Conservation (phyloP, 108 stramenopile species). For the Cylindrotheca fusiformis region DNA sequence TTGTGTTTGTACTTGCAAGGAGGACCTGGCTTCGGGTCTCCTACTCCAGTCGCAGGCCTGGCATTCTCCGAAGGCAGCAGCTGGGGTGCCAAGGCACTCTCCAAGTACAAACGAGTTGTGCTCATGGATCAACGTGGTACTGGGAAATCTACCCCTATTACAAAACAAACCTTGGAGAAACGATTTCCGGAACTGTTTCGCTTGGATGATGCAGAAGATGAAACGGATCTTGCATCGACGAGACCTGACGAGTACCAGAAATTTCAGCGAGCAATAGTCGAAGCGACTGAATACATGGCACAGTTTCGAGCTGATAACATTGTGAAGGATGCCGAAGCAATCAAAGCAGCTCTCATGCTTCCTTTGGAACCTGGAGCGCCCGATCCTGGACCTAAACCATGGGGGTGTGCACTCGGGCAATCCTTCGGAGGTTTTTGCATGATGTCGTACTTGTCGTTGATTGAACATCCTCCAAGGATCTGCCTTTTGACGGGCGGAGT, state of each 20-base stretch:
- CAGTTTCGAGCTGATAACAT: constrained; percentile 90
- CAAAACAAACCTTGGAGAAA: constrained; percentile 64
- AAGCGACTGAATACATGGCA: constrained; percentile 70
- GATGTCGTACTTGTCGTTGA: constrained; percentile 82
- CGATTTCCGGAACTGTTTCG: constrained; percentile 78
- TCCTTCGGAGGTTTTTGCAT: constrained; percentile 93
- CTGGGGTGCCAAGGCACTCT: constrained; percentile 76
- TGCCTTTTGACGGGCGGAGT: constrained; percentile 90
- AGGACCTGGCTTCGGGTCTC: constrained; percentile 90
- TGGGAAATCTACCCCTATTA: constrained; percentile 76
- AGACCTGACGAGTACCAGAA: constrained; percentile 23
- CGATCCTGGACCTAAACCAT: constrained; percentile 32
- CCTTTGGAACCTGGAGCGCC: constrained; percentile 13
- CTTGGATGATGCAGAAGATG: constrained; percentile 38
- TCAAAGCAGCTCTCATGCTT: constrained; percentile 60
- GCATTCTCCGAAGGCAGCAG: constrained; percentile 36
- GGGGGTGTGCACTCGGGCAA: constrained; percentile 87
- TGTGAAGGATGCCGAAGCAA: constrained; percentile 86
- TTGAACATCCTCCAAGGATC: constrained; percentile 60
- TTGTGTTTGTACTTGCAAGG: constrained; percentile 85
- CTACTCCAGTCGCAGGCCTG: constrained; percentile 53
- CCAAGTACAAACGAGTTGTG: constrained; percentile 61
- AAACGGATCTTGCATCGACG: constrained; percentile 3
- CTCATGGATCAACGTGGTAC: constrained; percentile 96
- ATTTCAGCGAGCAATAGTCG: constrained; percentile 40